A percentile compares a stretch with the other conserved stretches of the same genome.
phyloP scores from a whole-genome alignment of 306 rosid genomes.

The Vachellia collinsii region DNA sequence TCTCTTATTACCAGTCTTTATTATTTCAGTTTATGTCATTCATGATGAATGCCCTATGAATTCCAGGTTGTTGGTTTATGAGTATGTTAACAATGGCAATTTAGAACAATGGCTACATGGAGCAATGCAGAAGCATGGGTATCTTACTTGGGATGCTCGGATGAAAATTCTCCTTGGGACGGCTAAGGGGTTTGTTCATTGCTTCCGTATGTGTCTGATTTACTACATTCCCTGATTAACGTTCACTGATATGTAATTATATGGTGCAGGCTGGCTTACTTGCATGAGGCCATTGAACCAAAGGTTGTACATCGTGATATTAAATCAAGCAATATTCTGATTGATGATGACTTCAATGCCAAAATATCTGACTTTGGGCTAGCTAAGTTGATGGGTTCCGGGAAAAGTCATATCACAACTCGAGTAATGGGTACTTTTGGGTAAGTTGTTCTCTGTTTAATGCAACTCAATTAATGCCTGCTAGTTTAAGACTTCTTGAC shows the following conservation, averaged over 20 bases:
- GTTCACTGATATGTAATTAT: slow-evolving; percentile 29
- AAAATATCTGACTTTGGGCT: slow-evolving; percentile 94
- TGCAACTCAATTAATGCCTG: neutral
- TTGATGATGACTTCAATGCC: slow-evolving; percentile 88
- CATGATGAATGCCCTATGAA: slow-evolving; percentile 27
- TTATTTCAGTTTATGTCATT: slow-evolving; percentile 32
- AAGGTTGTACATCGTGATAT: slow-evolving; percentile 96
- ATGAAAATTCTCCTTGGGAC: slow-evolving; percentile 89
- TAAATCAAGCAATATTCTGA: slow-evolving; percentile 89
- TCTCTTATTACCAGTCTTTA: slow-evolving; percentile 15
- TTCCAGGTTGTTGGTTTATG: slow-evolving; percentile 84
- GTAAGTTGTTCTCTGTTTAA: slow-evolving; percentile 49
- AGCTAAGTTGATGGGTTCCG: slow-evolving; percentile 86
- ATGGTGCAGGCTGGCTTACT: slow-evolving; percentile 79
- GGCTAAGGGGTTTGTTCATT: slow-evolving; percentile 73
- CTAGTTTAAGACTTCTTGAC: slow-evolving; percentile 21
- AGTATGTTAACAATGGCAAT: slow-evolving; percentile 88
- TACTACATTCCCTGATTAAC: slow-evolving; percentile 3
- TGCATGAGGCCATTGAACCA: slow-evolving; percentile 97
- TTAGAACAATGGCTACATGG: slow-evolving; percentile 96
- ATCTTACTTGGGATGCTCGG: slow-evolving; percentile 93
- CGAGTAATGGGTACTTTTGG: slow-evolving; percentile 99
- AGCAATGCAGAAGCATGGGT: slow-evolving; percentile 78
- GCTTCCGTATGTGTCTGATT: slow-evolving; percentile 2
- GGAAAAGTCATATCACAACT: slow-evolving; percentile 90